Base-by-base conservation (phyloP, 2,329 filamentous ascomycete species). In the Claviceps sp. region DNA sequence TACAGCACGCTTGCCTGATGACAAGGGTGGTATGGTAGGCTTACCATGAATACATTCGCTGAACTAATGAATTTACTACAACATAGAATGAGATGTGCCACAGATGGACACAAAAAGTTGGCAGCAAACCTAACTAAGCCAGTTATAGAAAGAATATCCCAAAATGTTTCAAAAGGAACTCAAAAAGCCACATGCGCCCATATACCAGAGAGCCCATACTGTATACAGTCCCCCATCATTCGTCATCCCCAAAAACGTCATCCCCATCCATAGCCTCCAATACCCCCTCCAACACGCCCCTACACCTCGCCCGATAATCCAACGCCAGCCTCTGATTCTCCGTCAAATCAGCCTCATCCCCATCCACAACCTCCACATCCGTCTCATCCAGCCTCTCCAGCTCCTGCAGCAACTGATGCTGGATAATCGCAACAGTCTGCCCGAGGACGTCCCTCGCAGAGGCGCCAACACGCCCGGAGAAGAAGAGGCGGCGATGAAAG, bases 221-320 rank as follows among this genome's bases (percentile, higher is more conserved):
- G 26, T 3, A 11, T 30, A 30, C 8, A 30, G 7, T 1, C 7
- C 20, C 42, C 18, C n/a, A 13, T 14, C 20, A 14, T 22, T 26
- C 24, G 2, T 53, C 38, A 5, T 52, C 51, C 26, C 45, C 48
- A 18, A 68, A 55, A 34, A 64, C 48, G 34, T 62, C 61, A 40
- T 67, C 65, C 30, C 55, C 51, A 24, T 62, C 55, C 58, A 72
- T 70, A 2, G 63, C 61, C 58, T 68, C 64, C n/a, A 76, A 61
- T 5, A 71, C 71, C 44, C 65, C 69, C 54, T 70, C 65, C 50
- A 81, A 55, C 1, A 79, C 75, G 22, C 62, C 67, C 50, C 70
- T 66, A 57, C 74, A 79, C 56, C 75, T 68, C 30, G 60, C 59
- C 24, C 77, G 65, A 57, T 81, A 80, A n/a, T 67, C 62, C 18